Base-by-base conservation (phyloP, 768 basidiomycete species). In the Pluteus cervinus region DNA sequence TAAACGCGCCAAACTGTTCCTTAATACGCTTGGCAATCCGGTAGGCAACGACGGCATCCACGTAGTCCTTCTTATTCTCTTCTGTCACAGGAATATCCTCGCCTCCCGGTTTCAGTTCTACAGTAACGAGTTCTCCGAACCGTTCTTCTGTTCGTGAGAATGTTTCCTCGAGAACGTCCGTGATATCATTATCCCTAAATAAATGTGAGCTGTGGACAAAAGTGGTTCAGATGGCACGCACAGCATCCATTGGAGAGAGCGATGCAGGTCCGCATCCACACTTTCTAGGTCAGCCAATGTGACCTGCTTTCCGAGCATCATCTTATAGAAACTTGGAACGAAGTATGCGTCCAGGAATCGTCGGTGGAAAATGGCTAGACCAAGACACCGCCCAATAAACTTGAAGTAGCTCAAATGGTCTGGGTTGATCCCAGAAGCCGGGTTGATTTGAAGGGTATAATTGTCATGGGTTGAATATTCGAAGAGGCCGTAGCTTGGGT, bases 1-100 rank as follows among this genome's bases (percentile, higher is more conserved):
- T 81, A 64, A 94, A 87, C 3, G 90, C 79, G 36, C 79, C 71
- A 49, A 88, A 87, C 60, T 93, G 91, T 37, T 81, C 84, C 50
- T 79, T 76, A 42, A 92, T 80, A 33, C 91, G 79, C 43, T 73
- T 76, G 41, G 77, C 77, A 49, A 91, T 90, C 37, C 89, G 81
- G 57, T 92, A 90, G 34, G 79, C 74, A 20, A 92, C 87, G 29
- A 92, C 73, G 7, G 68, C 68, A 40, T 86, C 75, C 24, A 86
- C 84, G 46, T 86, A 86, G 41, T 84, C 82, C 51, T 76, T 75
- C 59, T 86, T 85, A 63, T 86, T 87, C 42, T 71, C 73, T 46
- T 81, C 81, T 0, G 81, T 86, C 15, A 88, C 84, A 0, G 73
- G 49, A 3, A 79, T 59, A 4, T 73, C 65, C 29, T 63, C 74